These are phyloP conservation scores for Phytophthora sp. DNA, from an alignment of 352 stramenopile genomes.

Conservation along the genomic window DNA sequence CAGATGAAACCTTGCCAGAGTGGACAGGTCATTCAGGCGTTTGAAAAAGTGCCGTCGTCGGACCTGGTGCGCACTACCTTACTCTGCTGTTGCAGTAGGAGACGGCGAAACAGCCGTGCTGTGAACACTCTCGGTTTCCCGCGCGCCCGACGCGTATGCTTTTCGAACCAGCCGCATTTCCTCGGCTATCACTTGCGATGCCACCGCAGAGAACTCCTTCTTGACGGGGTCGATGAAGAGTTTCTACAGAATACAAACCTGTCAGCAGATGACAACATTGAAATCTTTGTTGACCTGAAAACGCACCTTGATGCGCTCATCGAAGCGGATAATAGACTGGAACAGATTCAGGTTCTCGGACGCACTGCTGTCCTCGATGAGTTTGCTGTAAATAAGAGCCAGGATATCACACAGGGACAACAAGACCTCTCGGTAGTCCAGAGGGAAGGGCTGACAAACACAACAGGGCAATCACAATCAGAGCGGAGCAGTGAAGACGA, in stretches of 20 bases:
- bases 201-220: constrained; percentile 78
- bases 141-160: constrained; percentile 39
- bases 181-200: constrained; percentile 56
- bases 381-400: constrained; percentile 82
- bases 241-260: constrained; percentile 52
- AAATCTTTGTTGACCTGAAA: neutral
- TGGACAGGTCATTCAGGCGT: too few species aligned
- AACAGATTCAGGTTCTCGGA: constrained; percentile 80
- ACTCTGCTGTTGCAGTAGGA: neutral
- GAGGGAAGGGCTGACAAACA: constrained; percentile 63
- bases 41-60: too few species aligned
- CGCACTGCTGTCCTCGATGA: constrained; percentile 78
- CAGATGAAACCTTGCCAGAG: too few species aligned
- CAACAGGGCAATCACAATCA: constrained; percentile 5
- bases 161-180: constrained; percentile 69
- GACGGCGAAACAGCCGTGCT: too few species aligned
- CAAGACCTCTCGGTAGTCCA: constrained; percentile 85
- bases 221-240: constrained; percentile 83
- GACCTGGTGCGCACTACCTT: too few species aligned
- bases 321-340: constrained; percentile 78
- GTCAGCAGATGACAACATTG: neutral
- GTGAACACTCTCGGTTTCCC: constrained; percentile 7
- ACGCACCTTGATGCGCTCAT: constrained; percentile 81
- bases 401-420: constrained; percentile 85
- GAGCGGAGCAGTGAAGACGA: neutral